Base-by-base conservation (phyloP, 2,329 filamentous ascomycete genomes). In the Aspergillus latus region DNA sequence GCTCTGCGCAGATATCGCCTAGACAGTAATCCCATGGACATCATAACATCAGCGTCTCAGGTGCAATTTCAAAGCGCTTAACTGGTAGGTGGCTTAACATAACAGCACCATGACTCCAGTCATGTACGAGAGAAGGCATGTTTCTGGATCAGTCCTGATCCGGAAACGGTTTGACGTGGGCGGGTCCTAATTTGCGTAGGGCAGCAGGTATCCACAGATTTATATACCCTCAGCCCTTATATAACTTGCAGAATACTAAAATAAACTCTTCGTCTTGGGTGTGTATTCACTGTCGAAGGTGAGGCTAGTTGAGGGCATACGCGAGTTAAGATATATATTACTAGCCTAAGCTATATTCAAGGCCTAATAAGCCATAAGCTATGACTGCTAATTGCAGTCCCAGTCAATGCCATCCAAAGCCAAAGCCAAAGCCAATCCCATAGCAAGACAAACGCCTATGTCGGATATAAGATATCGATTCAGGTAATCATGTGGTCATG, bases 391-490 rank as follows among this genome's bases (percentile, higher is more conserved):
- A 26, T 13, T 49, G 36, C 37, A 44, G 40, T 49, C 15, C 15
- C 13, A 36, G 21, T 21, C 21, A 21, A 54, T 49, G 44, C 40
- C 15, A 43, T 29, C 48, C 21, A 21, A 21, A 21, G 21, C 21
- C 21, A 21, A 21, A 21, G 21, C 21, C 21, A 44, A 49, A 49
- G 30, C 7, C 32, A 21, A 49, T 54, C 30, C 46, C 36, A 39
- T 28, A 11, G 28, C 8, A 54, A 10, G 30, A n/a, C 26, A 45
- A 54, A 54, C 52, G 52, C 52, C 50, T 30, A 13, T 39, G 34
- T 37, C 34, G 34, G 16, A 42, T 16, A 42, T 40, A 28, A 54
- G 30, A 49, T 36, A 54, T 49, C 40, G 49, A 37, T 37, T 28
- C 26, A 37, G 42, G 28, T 26, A n/a, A 42, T 42, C 28, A 42